Percentiles rank a stretch among this genome's conserved stretches.
Evolutionary conservation across 345 rosid species (phyloP).

Genomic region (Murraya paniculata): DNA sequence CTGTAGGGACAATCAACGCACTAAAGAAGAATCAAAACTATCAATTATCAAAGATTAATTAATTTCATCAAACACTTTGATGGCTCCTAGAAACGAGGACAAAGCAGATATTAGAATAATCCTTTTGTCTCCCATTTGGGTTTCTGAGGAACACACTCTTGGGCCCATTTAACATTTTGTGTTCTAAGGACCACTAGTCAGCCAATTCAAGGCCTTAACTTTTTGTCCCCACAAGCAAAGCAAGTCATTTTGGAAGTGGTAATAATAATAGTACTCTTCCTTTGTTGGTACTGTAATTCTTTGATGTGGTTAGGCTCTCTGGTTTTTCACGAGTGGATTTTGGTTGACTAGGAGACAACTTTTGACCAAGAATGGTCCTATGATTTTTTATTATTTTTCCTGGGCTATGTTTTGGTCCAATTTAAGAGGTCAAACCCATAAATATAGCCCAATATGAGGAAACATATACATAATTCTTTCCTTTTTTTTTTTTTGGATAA

Average conservation of each 20-base stretch:
- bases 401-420: background rate
- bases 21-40: background rate
- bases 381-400: background rate
- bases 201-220: constrained; percentile 3
- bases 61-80: constrained; percentile 6
- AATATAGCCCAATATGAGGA: background rate
- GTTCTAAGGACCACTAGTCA: constrained; percentile 35
- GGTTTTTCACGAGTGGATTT: background rate
- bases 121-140: constrained; percentile 45
- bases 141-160: constrained; percentile 10
- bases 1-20: constrained; percentile 14
- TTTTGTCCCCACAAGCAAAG: constrained; percentile 22
- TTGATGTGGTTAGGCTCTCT: constrained; percentile 4
- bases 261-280: background rate
- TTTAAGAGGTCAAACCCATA: background rate
- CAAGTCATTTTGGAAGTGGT: background rate
- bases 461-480: background rate
- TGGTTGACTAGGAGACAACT: constrained; percentile 9
- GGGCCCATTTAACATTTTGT: constrained; percentile 35
- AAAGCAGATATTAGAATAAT: constrained; percentile 20
- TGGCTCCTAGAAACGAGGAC: constrained; percentile 35
- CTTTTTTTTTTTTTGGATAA: too few species aligned
- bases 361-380: constrained; percentile 11
- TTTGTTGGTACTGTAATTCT: constrained; percentile 22
- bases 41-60: background rate